Percentiles rank a stretch among this genome's conserved stretches.
phyloP scores from a whole-genome alignment of 768 basidiomycete genomes.

The Pulveroboletus frians region DNA sequence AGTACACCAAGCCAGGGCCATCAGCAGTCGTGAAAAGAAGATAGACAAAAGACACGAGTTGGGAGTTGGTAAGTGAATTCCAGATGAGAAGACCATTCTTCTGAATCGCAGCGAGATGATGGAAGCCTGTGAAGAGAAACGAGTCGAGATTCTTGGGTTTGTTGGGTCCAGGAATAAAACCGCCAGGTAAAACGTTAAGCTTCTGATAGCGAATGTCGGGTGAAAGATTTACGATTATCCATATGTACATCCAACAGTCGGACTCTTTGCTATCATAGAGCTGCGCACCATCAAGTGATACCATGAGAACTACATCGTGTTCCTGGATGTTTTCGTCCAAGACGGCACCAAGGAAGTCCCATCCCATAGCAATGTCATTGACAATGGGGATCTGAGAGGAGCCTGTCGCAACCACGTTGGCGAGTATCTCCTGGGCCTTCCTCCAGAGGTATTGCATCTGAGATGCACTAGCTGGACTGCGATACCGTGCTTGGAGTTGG shows the following conservation, averaged over 20 bases:
- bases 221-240: conserved; percentile 24
- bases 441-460: too few relatives aligned
- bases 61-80: not conserved
- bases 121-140: not conserved
- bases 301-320: too few relatives aligned
- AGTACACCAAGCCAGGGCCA: not conserved
- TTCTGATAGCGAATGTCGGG: conserved; percentile 1
- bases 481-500: too few relatives aligned
- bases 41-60: not conserved
- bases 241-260: conserved; percentile 34
- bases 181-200: not conserved
- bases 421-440: too few relatives aligned
- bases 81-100: not conserved
- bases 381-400: too few relatives aligned
- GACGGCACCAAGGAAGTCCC: too few relatives aligned
- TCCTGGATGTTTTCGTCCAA: too few relatives aligned
- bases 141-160: not conserved
- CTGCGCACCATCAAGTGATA: too few relatives aligned
- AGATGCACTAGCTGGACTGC: too few relatives aligned
- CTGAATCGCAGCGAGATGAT: not conserved
- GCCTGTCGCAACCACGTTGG: too few relatives aligned
- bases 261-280: too few relatives aligned
- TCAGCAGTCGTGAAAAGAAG: not conserved
- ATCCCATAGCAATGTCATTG: too few relatives aligned
- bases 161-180: not conserved